Base-by-base conservation (phyloP, 1,139 yeast species). In the Saccharomyces hybrid region DNA sequence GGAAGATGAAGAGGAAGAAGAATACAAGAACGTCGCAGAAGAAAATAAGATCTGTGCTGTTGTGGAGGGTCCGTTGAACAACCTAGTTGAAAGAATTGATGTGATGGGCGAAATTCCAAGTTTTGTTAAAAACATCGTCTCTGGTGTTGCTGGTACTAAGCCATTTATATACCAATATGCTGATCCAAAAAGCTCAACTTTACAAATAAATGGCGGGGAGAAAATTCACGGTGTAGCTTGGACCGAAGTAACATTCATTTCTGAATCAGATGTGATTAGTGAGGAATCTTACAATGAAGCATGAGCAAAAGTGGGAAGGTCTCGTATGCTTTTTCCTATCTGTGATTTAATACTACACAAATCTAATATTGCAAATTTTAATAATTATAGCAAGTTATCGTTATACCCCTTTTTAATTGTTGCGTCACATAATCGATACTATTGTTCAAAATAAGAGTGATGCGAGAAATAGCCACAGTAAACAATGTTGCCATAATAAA, bases 61-160 rank as follows among this genome's bases (percentile, higher is more conserved):
- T 14, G 79, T 84, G 38, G 68, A 67, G 47, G 91, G 90, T 55
- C 74, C 76, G 14, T 77, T 91, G 62, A 70, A 70, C 25, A 61
- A 78, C 52, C 73, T 88, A 63, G 83, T 88, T 53, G 97, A 89
- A 74, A 83, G 98, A 68, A 91, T 93, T 55, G 99, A 93, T 73
- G 98, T 93, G 58, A 90, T 93, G 97, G 90, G 93, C 48, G 99
- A 93, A 75, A 86, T 93, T 58, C 99, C 99, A 48, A 85, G 82
- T 62, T 90, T 93, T 73, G 96, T 93, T 61, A 93, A 93, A 73
- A 87, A 85, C 65, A 88, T 93, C 58, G 98, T 89, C 48, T 83
- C 91, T 60, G 97, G 96, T 57, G 95, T 91, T 56, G 93, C 96
- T 13, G 99, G 98, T 54, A 86, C 98, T 48, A 88, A 85, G 70